Base-by-base conservation (phyloP, 768 basidiomycete species). In the Xerocomus potaroensis region DNA sequence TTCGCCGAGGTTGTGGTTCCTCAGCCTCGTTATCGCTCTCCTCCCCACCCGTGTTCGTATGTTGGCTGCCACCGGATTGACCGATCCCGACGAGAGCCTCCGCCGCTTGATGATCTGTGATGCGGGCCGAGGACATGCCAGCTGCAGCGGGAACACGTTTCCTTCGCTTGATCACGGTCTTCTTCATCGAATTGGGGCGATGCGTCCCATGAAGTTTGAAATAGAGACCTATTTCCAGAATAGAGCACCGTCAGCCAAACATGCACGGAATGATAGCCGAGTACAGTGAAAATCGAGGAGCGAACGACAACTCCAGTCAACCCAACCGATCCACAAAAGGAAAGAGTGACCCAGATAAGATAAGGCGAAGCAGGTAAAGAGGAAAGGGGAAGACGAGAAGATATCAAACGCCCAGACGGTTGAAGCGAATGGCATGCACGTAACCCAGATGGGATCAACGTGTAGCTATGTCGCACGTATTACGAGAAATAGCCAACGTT, bases 181-280 rank as follows among this genome's bases (percentile, higher is more conserved):
- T 97, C 71, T 96, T 98, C 93, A 99, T 95, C 52, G 92, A 91
- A 54, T 93, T 94, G 31, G 96, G 96, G 30, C 96, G 83, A 59
- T 97, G 93, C 2, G 90, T 91, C 39, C 93, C 92, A 72, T 99
- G 96, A 11, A 99, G 78, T 70, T 99, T 98, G 77, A 91, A 96
- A 72, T 98, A 99, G 8, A 99, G 79, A 46, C 95, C 95, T 97
- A 61, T 43, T 43, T 49, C 54, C 55, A 49, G 33, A 41, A 52
- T 6, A 27, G 26, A 47, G 43, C 36, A 36, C 9, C 31, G 43
- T 65, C 49, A 60, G 56, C 24, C 27, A 37, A 48, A 38, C 37
- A 33, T 21, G 33, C 14, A 19, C 32, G 9, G 10, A n/a, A 24
- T 30, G 52, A 47, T 21, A 31, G 43, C 9, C 14, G 32, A 22